Conservation (phyloP, 1,284 basidiomycete genomes). For the Cutaneotrichosporon cyanovorans region DNA sequence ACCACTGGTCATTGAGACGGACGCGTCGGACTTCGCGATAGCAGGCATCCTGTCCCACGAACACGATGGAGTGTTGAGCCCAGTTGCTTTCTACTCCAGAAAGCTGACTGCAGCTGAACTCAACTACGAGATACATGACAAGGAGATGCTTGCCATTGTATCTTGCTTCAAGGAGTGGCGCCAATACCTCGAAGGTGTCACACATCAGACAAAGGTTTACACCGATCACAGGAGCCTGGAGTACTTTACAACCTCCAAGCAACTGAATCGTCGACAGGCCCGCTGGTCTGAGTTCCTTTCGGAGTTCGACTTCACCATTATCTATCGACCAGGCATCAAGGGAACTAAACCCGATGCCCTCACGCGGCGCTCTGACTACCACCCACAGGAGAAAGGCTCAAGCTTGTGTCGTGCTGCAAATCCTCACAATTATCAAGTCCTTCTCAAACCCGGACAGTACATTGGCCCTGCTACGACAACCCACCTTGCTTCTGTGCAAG, state of each 20-base stretch:
- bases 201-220: constrained; percentile 30
- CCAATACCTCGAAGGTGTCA: constrained; percentile 41
- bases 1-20: neutral
- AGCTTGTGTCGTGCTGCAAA: neutral
- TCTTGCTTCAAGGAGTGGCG: constrained; percentile 45
- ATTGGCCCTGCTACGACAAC: neutral
- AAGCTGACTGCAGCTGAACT: constrained; percentile 36
- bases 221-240: constrained; percentile 50
- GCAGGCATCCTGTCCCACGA: constrained; percentile 7
- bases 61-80: constrained; percentile 31
- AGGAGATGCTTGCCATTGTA: constrained; percentile 50
- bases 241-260: constrained; percentile 44
- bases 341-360: constrained; percentile 46
- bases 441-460: neutral
- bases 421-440: neutral
- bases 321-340: constrained; percentile 44
- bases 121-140: constrained; percentile 51
- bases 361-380: constrained; percentile 43
- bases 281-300: constrained; percentile 46
- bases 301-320: constrained; percentile 44
- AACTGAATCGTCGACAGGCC: constrained; percentile 46
- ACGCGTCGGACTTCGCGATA: constrained; percentile 11
- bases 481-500: no score
- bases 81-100: constrained; percentile 41
- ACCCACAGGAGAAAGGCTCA: neutral